Evolutionary conservation across 2,329 filamentous ascomycete genomes (phyloP).

Genomic region (Lachnellula arida): DNA sequence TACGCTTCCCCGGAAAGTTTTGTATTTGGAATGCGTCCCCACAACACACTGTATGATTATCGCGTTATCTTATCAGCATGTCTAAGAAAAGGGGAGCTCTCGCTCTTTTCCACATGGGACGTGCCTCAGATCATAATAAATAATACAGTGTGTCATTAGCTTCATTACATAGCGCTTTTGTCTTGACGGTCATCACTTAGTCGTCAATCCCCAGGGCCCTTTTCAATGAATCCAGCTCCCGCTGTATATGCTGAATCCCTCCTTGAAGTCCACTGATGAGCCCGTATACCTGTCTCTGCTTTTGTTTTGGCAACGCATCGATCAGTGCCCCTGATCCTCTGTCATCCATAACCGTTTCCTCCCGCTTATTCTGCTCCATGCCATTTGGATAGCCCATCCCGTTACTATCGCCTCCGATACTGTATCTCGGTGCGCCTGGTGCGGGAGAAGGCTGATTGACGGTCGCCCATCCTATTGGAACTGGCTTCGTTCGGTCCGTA

Average conservation of each 20-base stretch:
- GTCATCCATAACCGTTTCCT: slow-evolving; percentile 20
- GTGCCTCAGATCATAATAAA: neutral
- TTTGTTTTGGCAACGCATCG: slow-evolving; percentile 28
- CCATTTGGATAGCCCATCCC: slow-evolving; percentile 30
- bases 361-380: slow-evolving; percentile 19
- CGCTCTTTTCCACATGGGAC: neutral
- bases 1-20: neutral
- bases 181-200: neutral
- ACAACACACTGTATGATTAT: neutral
- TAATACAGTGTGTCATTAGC: neutral
- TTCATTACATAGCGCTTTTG: neutral
- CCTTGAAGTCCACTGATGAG: slow-evolving; percentile 29
- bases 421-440: slow-evolving; percentile 18
- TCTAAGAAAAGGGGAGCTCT: neutral
- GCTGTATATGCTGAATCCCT: slow-evolving; percentile 30
- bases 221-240: slow-evolving; percentile 28
- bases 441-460: slow-evolving; percentile 18
- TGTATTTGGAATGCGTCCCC: neutral
- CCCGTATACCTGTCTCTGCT: slow-evolving; percentile 31
- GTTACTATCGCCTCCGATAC: slow-evolving; percentile 35
- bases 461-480: slow-evolving; percentile 22
- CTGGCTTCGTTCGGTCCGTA: slow-evolving; percentile 12
- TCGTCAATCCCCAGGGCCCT: slow-evolving; percentile 30
- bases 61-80: neutral
- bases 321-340: slow-evolving; percentile 24